Base-by-base conservation (phyloP, 2,329 filamentous ascomycete species). In the Fusarium bactridioides region DNA sequence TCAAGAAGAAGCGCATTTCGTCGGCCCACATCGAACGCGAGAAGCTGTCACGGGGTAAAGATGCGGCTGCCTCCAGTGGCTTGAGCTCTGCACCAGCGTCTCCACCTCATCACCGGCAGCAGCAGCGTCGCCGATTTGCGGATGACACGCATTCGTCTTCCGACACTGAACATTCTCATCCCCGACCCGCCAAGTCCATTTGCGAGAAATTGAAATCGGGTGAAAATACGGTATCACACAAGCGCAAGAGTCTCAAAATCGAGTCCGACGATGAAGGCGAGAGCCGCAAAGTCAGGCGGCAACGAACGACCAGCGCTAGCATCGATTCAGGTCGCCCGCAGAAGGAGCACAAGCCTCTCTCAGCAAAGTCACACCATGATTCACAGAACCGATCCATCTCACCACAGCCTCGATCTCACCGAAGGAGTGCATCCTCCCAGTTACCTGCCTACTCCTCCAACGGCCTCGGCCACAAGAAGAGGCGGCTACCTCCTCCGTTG, bases 391-490 rank as follows among this genome's bases (percentile, higher is more conserved):
- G 87, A 69, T 93, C 91, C 15, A 81, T 84, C 25, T 93, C 91
- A 23, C 91, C 91, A 16, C 88, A 85, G 53, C 79, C 83, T 54
- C 86, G 87, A 73, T 79, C 82, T 33, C 91, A 93, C 78, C 87
- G 90, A 59, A 86, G 91, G 66, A 92, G 90, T 73, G 82, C 85
- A 33, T 93, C 91, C 5, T 91, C 88, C 1, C 90, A 92, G 76
- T 83, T 91, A 25, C 85, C 88, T 3, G 83, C 86, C 7, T 82
- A 88, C 67, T 83, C 85, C 66, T 83, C 85, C 35, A 89, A 89
- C 78, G 88, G 89, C 9, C 78, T 89, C 38, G 82, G 84, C 57
- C 82, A 85, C 64, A 92, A 91, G 81, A 91, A 91, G 80, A 89
- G 86, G 80, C 88, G 86, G 50, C 79, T 88, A 29, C 89, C 90